Evolutionary conservation across 345 rosid genomes (phyloP), one percentile per base, ranked within the genome.

Genomic region (Eucalyptus curtisii): DNA sequence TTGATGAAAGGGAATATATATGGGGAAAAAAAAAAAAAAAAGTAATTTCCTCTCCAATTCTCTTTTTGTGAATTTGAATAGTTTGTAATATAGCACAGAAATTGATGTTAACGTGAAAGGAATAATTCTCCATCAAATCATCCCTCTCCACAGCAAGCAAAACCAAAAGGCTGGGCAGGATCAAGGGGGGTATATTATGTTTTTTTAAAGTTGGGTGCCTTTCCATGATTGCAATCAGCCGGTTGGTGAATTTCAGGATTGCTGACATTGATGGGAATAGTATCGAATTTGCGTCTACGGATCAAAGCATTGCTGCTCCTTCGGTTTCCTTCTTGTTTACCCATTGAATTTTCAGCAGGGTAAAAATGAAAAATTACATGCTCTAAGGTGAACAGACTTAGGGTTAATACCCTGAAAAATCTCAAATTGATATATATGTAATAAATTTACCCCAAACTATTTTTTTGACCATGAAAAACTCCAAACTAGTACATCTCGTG

Each of bases 11-110:
- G 22, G 45, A 71, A 71, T 22, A 37, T 37, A 50, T 52, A 4
- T 30, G 10, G 22, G 22, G 13, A 5, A 37, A 33, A 31, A 68
- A 17, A 5, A 0, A 11, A 11, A 20, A 20, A 5, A 0, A 76
- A 33, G 44, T 3, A 40, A 40, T 76, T 40, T 40, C 84, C 47
- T 40, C 47, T 76, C 47, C 15, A 40, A 10, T 11, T 76, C 84
- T 76, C 27, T 40, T 20, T 76, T 6, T 76, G 84, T 76, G 47
- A 76, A 68, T 20, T 33, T 76, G 47, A 44, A 40, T 20, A 12
- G 47, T 76, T 44, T 5, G 24, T 11, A 22, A 76, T 20, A 4
- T 20, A 76, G 84, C 84, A 40, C 47, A 6, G 44, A 76, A 76
- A 76, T 76, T 40, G 84, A 40, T 20, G 84, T 11, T 40, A 76